Percentiles rank a stretch among this genome's conserved stretches.
Evolutionary conservation across 2,329 filamentous ascomycete species (phyloP).

Genomic region (Pseudocercospora cruenta): DNA sequence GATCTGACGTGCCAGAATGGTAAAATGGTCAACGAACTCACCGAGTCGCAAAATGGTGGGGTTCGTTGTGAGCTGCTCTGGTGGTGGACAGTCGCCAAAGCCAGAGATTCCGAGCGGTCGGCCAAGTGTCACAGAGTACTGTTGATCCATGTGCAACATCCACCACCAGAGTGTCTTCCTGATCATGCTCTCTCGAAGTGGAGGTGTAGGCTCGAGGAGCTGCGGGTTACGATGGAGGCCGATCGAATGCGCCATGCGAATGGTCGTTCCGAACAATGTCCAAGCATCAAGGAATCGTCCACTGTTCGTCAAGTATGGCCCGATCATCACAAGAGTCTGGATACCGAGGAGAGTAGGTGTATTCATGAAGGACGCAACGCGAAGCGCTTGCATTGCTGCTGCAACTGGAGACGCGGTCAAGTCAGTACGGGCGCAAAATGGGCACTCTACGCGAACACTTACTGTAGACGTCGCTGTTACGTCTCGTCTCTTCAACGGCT

Average conservation of each 20-base stretch:
- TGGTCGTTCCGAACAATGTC: constrained; percentile 54
- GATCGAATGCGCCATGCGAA: constrained; percentile 54
- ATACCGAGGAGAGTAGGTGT: constrained; percentile 52
- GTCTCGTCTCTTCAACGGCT: constrained; percentile 41
- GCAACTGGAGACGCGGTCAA: constrained; percentile 43
- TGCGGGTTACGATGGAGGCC: constrained; percentile 55
- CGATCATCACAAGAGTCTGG: constrained; percentile 53
- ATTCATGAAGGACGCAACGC: constrained; percentile 53
- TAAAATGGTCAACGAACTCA: constrained; percentile 53
- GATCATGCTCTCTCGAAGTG: constrained; percentile 46
- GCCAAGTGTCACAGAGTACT: constrained; percentile 55
- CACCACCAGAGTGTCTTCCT: constrained; percentile 56
- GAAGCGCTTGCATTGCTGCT: constrained; percentile 55
- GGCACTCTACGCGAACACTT: constrained; percentile 32
- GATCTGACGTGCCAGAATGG: constrained; percentile 53
- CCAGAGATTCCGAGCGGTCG: constrained; percentile 54
- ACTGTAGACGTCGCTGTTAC: constrained; percentile 51
- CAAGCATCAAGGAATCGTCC: constrained; percentile 56
- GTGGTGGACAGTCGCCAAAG: constrained; percentile 53
- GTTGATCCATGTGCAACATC: constrained; percentile 57
- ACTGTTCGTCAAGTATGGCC: constrained; percentile 54
- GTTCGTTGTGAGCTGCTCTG: constrained; percentile 50
- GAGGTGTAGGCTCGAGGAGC: constrained; percentile 48
- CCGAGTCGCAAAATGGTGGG: constrained; percentile 48
- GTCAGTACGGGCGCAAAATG: constrained; percentile 11